Conservation (phyloP, 345 rosid species). For the Isatis tinctoria region DNA sequence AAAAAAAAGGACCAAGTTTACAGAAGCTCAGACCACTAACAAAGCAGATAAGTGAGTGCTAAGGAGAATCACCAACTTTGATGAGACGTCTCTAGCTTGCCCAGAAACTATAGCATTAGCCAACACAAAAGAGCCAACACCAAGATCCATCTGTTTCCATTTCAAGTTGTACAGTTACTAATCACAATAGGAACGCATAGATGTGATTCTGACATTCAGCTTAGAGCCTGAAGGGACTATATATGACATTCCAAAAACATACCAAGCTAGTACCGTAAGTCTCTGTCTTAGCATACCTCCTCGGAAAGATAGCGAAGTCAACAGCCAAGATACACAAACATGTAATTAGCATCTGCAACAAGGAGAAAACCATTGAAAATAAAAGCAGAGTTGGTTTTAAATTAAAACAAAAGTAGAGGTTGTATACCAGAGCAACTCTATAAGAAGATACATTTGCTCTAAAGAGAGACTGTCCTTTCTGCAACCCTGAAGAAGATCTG, state of each 20-base stretch:
- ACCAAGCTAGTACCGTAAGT: conserved; percentile 85
- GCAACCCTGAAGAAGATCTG: conserved; percentile 34
- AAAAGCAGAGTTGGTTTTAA: neutral
- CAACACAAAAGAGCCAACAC: conserved; percentile 88
- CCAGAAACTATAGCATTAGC: conserved; percentile 77
- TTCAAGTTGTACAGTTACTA: neutral
- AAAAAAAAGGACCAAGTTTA: neutral
- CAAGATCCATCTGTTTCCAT: conserved; percentile 83
- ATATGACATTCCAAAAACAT: conserved; percentile 11
- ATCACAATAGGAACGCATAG: neutral
- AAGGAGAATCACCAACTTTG: conserved; percentile 42
- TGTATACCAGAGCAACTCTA: conserved; percentile 58
- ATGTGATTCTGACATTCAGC: too few species aligned
- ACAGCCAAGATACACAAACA: conserved; percentile 91
- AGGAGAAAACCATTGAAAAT: neutral
- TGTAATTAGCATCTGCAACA: conserved; percentile 71
- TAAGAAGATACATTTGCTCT: conserved; percentile 57
- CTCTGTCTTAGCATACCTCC: conserved; percentile 85
- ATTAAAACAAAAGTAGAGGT: neutral
- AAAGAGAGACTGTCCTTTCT: conserved; percentile 34
- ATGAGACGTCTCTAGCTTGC: conserved; percentile 65
- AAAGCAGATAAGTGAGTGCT: neutral
- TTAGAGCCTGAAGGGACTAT: too few species aligned
- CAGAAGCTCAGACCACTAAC: neutral
- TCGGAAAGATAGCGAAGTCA: conserved; percentile 82